phyloP scores from a whole-genome alignment of 768 basidiomycete species.

The Lactarius deliciosus region DNA sequence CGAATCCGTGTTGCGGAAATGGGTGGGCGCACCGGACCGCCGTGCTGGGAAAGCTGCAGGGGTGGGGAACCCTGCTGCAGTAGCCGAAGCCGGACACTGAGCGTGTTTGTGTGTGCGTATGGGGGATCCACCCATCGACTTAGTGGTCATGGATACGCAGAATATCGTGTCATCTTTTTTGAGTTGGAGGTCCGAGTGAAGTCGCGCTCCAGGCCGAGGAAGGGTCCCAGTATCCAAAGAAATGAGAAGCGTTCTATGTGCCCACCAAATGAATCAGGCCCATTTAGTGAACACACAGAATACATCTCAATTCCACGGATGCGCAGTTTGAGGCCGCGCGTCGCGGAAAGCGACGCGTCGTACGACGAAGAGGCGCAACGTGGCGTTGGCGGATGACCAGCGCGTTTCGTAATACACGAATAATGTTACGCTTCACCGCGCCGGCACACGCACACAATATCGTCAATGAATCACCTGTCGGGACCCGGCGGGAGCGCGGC shows the following conservation, averaged over 20 bases:
- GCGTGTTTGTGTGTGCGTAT: background rate
- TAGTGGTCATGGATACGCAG: constrained; percentile 17
- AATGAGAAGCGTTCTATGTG: background rate
- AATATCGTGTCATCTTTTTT: constrained; percentile 17
- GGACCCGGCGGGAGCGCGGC: constrained; percentile 7
- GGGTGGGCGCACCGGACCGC: background rate
- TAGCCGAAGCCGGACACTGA: too few relatives aligned
- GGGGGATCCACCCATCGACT: constrained; percentile 20
- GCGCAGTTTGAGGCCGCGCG: constrained; percentile 21
- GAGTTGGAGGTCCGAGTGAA: background rate
- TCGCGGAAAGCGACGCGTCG: constrained; percentile 1
- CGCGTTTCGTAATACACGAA: constrained; percentile 19
- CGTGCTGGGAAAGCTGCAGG: background rate
- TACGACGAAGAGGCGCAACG: constrained; percentile 19
- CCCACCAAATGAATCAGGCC: background rate
- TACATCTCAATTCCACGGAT: background rate
- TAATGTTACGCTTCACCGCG: constrained; percentile 11
- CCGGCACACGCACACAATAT: constrained; percentile 22
- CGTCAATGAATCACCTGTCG: constrained; percentile 13
- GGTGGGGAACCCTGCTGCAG: background rate
- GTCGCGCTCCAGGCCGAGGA: background rate
- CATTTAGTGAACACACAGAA: constrained; percentile 1
- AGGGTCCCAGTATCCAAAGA: constrained; percentile 1
- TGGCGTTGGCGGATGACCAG: constrained; percentile 19
- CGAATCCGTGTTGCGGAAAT: constrained; percentile 10